phyloP scores from a whole-genome alignment of 352 stramenopile species.

The Globisporangium rhizosaccharum region DNA sequence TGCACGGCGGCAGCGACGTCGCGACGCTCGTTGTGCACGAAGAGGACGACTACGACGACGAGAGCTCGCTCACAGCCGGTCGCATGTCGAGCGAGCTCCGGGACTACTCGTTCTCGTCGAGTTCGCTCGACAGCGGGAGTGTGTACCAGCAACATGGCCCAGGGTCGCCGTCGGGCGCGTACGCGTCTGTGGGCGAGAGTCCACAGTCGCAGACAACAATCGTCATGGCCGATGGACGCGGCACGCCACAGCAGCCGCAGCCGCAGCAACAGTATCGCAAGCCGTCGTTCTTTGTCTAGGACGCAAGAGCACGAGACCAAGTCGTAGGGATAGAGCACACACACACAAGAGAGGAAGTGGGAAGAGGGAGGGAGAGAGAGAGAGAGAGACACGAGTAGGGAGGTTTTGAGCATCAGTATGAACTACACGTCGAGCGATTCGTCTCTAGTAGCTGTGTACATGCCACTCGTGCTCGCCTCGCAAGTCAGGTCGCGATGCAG shows the following conservation, averaged over 20 bases:
- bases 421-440: no score
- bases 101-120: slow-evolving; percentile 42
- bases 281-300: slow-evolving; percentile 55
- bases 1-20: slow-evolving; percentile 7
- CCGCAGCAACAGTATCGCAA: slow-evolving; percentile 20
- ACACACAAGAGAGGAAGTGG: no score
- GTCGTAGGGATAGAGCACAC: no score
- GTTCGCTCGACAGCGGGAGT: slow-evolving; percentile 31
- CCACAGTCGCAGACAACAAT: slow-evolving; percentile 23
- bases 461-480: no score
- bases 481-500: no score
- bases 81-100: slow-evolving; percentile 30
- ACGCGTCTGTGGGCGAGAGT: slow-evolving; percentile 61
- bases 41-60: slow-evolving; percentile 16
- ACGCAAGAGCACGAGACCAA: not conserved
- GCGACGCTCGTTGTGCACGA: slow-evolving; percentile 18
- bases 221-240: slow-evolving; percentile 12
- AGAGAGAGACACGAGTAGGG: no score
- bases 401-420: no score
- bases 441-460: no score
- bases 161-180: slow-evolving; percentile 48
- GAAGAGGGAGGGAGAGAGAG: no score
- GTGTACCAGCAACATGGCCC: slow-evolving; percentile 32
- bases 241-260: not conserved
- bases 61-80: slow-evolving; percentile 13